These are phyloP conservation scores for Amanita inopinata DNA, from an alignment of 768 basidiomycete species.

Conservation along the genomic window DNA sequence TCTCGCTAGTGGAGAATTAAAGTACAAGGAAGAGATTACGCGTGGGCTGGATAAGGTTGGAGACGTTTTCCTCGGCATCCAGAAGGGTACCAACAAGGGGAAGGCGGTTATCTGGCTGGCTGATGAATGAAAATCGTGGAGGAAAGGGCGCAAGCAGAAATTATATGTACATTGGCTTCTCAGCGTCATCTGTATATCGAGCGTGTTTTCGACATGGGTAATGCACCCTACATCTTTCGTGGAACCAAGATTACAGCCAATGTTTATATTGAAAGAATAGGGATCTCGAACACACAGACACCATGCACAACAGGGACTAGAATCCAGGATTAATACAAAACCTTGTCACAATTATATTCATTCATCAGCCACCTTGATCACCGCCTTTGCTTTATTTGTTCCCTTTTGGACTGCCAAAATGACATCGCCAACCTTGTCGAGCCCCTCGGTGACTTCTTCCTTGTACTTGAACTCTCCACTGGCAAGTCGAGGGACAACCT, in stretches of 20 bases:
- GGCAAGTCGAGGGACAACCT: slow-evolving; percentile 27
- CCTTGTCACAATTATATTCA: too few species aligned
- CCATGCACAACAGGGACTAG: too few species aligned
- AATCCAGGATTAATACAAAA: too few species aligned
- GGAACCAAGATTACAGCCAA: too few species aligned
- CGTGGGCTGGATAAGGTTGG: slow-evolving; percentile 33
- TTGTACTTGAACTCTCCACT: slow-evolving; percentile 27
- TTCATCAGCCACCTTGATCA: slow-evolving; percentile 19
- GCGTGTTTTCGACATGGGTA: too few species aligned
- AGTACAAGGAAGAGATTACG: slow-evolving; percentile 35
- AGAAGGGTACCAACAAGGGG: slow-evolving; percentile 25
- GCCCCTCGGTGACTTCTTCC: slow-evolving; percentile 27
- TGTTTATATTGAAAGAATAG: too few species aligned
- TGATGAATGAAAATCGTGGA: slow-evolving; percentile 28
- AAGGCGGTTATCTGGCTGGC: slow-evolving; percentile 27
- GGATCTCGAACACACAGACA: too few species aligned
- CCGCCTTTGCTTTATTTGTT: slow-evolving; percentile 19
- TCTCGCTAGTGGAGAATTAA: slow-evolving; percentile 36
- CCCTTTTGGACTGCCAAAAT: slow-evolving; percentile 24
- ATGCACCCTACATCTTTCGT: too few species aligned
- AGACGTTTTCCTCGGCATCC: slow-evolving; percentile 23
- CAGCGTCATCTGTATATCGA: too few species aligned
- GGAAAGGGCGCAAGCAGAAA: too few species aligned
- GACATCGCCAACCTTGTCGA: slow-evolving; percentile 28
- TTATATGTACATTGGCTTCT: too few species aligned